Conservation (phyloP, 2,329 filamentous ascomycete species). For the Phaeosphaeriaceae sp. region DNA sequence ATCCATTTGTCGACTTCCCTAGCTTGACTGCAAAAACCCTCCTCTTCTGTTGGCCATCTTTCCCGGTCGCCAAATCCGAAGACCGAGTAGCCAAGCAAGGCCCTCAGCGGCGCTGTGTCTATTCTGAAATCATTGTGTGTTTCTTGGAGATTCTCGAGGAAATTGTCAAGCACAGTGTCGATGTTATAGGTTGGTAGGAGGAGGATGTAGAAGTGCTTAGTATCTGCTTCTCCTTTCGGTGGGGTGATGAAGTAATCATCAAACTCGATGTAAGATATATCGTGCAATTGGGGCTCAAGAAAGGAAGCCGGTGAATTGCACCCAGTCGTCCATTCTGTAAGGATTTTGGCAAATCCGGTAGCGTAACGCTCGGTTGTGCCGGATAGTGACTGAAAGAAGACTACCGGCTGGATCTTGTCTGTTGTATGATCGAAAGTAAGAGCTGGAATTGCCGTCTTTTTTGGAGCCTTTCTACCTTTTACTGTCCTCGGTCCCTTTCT, state of each 20-base stretch:
- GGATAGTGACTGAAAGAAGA: constrained; percentile 91
- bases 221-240: constrained; percentile 64
- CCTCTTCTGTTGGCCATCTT: constrained; percentile 88
- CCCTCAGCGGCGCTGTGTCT: constrained; percentile 81
- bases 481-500: constrained; percentile 48
- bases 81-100: constrained; percentile 83
- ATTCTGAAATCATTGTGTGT: constrained; percentile 97
- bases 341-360: constrained; percentile 63
- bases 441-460: constrained; percentile 23
- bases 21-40: constrained; percentile 93
- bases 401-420: constrained; percentile 69
- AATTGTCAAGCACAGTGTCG: constrained; percentile 86
- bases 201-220: constrained; percentile 80
- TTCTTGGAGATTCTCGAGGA: constrained; percentile 85
- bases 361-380: constrained; percentile 80
- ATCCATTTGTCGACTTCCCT: constrained; percentile 93
- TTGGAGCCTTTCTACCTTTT: constrained; percentile 41
- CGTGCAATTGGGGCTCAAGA: constrained; percentile 69
- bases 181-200: constrained; percentile 94
- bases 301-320: constrained; percentile 48
- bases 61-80: constrained; percentile 93
- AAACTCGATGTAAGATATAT: constrained; percentile 86
- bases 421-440: constrained; percentile 34
- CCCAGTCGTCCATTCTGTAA: constrained; percentile 55
- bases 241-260: constrained; percentile 89